Evolutionary conservation across 371 early-diverging fungal genomes (phyloP).

Genomic region (Coemansia sp.): DNA sequence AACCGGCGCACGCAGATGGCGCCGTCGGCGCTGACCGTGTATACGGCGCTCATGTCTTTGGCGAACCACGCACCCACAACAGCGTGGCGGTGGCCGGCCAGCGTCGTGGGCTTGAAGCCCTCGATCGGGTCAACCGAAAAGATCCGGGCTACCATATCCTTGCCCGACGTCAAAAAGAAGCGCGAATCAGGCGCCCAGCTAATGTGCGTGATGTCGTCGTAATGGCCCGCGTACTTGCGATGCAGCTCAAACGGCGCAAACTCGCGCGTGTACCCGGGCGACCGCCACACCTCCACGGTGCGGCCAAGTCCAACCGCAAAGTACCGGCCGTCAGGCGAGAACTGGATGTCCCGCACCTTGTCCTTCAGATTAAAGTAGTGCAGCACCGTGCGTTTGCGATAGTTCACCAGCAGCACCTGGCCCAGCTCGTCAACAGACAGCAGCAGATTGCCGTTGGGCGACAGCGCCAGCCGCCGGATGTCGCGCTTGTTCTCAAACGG

Average conservation of each 20-base stretch:
- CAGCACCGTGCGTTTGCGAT: conserved; percentile 76
- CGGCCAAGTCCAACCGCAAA: conserved; percentile 88
- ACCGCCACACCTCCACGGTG: conserved; percentile 87
- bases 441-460: conserved; percentile 84
- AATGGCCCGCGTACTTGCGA: conserved; percentile 78
- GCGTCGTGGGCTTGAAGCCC: conserved; percentile 63
- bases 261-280: conserved; percentile 88
- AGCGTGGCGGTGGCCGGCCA: conserved; percentile 84
- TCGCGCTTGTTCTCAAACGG: conserved; percentile 91
- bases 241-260: conserved; percentile 89
- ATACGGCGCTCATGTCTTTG: conserved; percentile 74
- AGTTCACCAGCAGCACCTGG: conserved; percentile 83
- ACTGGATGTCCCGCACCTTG: conserved; percentile 76
- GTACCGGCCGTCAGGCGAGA: conserved; percentile 72
- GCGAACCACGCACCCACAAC: conserved; percentile 93
- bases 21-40: conserved; percentile 88
- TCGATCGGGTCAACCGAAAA: conserved; percentile 69
- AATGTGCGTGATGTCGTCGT: conserved; percentile 82
- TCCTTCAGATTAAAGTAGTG: conserved; percentile 87
- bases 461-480: conserved; percentile 84
- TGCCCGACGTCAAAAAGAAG: conserved; percentile 78
- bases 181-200: conserved; percentile 85
- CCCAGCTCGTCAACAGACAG: conserved; percentile 92
- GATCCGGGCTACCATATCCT: conserved; percentile 90
- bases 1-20: conserved; percentile 82